Conservation (phyloP, 768 basidiomycete species). For the Pisolithus sp. region DNA sequence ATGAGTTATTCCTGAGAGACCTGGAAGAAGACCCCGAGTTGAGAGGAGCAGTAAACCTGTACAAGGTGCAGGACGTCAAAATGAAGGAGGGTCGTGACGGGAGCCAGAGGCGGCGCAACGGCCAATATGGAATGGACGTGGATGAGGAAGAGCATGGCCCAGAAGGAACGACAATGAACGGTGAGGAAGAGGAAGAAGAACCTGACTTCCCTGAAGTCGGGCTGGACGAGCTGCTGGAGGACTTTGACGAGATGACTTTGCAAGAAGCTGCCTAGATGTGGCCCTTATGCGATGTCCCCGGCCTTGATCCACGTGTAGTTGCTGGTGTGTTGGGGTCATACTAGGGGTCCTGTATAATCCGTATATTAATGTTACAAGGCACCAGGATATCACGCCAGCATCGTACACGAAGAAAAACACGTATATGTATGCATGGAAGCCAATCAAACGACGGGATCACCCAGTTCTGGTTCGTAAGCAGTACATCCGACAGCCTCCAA, state of each 20-base stretch:
- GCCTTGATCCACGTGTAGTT: background rate
- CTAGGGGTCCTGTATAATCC: no score
- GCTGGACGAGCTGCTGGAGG: conserved; percentile 81
- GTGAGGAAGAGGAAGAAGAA: conserved; percentile 57
- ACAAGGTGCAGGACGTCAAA: conserved; percentile 57
- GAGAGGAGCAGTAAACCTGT: conserved; percentile 80
- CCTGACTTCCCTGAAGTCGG: conserved; percentile 83
- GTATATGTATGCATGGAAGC: no score
- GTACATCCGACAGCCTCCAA: conserved; percentile 40
- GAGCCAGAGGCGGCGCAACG: conserved; percentile 17
- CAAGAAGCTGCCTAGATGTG: conserved; percentile 27
- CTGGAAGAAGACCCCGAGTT: conserved; percentile 94
- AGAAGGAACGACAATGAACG: conserved; percentile 17
- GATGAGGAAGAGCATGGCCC: conserved; percentile 38
- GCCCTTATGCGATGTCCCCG: background rate
- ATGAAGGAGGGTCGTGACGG: conserved; percentile 36
- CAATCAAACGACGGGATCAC: background rate
- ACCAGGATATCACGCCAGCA: no score
- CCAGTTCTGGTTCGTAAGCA: conserved; percentile 35
- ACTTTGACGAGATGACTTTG: conserved; percentile 88
- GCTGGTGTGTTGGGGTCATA: no score
- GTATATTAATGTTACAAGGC: no score
- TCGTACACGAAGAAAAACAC: no score
- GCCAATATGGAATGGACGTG: conserved; percentile 54
- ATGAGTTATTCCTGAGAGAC: conserved; percentile 91